Percentiles rank a stretch among this genome's conserved stretches.
Evolutionary conservation across 208 protist species (phyloP).

Genomic region (Sergeia podlipaevii): DNA sequence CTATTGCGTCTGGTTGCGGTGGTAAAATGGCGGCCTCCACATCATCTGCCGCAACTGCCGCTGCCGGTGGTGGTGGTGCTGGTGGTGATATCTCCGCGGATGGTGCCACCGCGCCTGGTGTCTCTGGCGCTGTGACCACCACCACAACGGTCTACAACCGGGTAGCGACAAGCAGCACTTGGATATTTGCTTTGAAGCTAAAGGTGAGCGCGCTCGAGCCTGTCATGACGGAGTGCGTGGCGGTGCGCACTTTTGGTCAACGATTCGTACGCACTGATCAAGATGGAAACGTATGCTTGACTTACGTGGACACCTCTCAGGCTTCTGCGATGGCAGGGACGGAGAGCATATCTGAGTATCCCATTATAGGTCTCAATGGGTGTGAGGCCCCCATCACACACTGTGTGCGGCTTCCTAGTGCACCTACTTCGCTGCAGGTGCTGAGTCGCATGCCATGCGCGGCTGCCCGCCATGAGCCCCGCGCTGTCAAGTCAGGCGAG

Average conservation of each 20-base stretch:
- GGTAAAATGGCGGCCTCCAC: too few relatives aligned
- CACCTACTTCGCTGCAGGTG: neutral
- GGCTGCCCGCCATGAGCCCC: slow-evolving; percentile 10
- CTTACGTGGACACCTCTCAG: slow-evolving; percentile 10
- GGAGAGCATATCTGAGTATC: neutral
- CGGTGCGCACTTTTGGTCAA: slow-evolving; percentile 13
- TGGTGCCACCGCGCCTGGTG: too few relatives aligned
- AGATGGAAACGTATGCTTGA: slow-evolving; percentile 32
- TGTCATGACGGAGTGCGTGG: slow-evolving; percentile 7
- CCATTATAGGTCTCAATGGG: slow-evolving; percentile 26
- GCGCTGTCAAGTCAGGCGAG: slow-evolving; percentile 22
- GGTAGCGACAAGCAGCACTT: too few relatives aligned
- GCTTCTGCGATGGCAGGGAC: neutral
- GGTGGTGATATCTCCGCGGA: too few relatives aligned
- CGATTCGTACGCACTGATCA: slow-evolving; percentile 36
- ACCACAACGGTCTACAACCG: too few relatives aligned
- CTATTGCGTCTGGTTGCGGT: too few relatives aligned
- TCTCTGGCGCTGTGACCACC: too few relatives aligned
- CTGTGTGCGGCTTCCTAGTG: slow-evolving; percentile 7
- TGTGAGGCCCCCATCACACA: slow-evolving; percentile 30
- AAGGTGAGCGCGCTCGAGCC: slow-evolving; percentile 16
- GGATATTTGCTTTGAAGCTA: slow-evolving; percentile 5
- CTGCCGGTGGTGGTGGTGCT: too few relatives aligned
- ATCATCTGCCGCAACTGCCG: too few relatives aligned
- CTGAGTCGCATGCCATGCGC: neutral